Percentiles rank a stretch among this genome's conserved stretches.
Conservation (phyloP, 306 rosid genomes). For the Coriaria nepalensis region DNA sequence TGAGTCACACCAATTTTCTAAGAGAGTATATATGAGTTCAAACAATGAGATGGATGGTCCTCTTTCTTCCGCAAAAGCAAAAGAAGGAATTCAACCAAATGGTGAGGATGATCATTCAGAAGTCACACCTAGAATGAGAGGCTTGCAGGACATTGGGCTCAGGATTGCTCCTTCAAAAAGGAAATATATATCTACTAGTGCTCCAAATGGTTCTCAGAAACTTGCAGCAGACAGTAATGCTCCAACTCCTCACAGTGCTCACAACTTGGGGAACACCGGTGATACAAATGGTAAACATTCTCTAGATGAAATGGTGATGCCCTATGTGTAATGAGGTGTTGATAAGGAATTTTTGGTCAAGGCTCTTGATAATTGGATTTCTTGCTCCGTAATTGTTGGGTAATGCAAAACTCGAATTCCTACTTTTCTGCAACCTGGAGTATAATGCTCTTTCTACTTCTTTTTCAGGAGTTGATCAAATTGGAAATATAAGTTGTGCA, state of each 20-base stretch:
- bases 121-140: constrained; percentile 40
- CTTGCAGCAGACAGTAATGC: constrained; percentile 27
- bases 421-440: constrained; percentile 20
- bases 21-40: constrained; percentile 16
- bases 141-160: constrained; percentile 55
- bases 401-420: constrained; percentile 21
- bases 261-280: constrained; percentile 22
- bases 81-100: constrained; percentile 34
- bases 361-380: constrained; percentile 11
- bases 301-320: constrained; percentile 7
- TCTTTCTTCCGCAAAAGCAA: constrained; percentile 20
- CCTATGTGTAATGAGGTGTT: constrained; percentile 8
- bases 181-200: constrained; percentile 26
- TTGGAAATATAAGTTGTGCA: constrained; percentile 33
- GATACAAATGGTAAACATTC: constrained; percentile 25
- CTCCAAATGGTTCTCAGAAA: constrained; percentile 34
- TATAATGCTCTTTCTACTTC: constrained; percentile 22
- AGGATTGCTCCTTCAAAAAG: constrained; percentile 29
- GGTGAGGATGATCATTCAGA: constrained; percentile 40
- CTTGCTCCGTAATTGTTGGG: constrained; percentile 23
- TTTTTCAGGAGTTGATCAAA: constrained; percentile 47
- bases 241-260: constrained; percentile 21
- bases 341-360: constrained; percentile 21
- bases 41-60: constrained; percentile 24
- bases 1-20: constrained; percentile 20